Evolutionary conservation across 1,284 basidiomycete genomes (phyloP).

Genomic region (Puccinia polysora): DNA sequence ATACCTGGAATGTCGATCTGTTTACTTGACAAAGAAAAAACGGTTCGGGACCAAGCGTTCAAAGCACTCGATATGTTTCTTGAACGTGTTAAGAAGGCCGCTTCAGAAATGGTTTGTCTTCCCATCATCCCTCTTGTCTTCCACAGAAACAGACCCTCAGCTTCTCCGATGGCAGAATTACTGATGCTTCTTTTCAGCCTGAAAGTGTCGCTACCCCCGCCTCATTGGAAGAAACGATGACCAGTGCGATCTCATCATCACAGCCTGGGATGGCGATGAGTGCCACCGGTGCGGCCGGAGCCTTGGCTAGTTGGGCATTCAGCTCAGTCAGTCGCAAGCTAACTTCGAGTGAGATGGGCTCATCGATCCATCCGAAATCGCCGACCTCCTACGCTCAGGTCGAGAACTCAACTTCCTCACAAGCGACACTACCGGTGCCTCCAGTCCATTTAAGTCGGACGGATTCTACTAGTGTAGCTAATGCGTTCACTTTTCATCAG

Average conservation of each 20-base stretch:
- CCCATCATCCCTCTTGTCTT: background rate
- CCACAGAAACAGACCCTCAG: background rate
- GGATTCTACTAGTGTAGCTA: background rate
- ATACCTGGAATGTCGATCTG: constrained; percentile 76
- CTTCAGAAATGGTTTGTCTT: constrained; percentile 40
- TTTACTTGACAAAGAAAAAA: constrained; percentile 86
- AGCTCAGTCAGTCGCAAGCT: constrained; percentile 62
- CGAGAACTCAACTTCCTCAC: constrained; percentile 48
- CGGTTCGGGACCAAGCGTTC: constrained; percentile 86
- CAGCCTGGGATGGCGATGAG: constrained; percentile 67
- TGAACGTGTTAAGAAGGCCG: constrained; percentile 38
- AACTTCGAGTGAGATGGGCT: constrained; percentile 21
- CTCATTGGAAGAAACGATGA: constrained; percentile 16
- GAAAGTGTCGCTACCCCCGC: constrained; percentile 16
- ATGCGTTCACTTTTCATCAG: constrained; percentile 8
- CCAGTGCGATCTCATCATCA: constrained; percentile 44
- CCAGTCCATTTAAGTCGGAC: background rate
- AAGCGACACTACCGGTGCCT: constrained; percentile 4
- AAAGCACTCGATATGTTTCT: constrained; percentile 59
- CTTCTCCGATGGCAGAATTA: background rate
- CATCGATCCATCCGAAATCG: constrained; percentile 59
- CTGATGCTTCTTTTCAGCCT: constrained; percentile 6
- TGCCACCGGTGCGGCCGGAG: constrained; percentile 81
- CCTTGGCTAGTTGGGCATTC: constrained; percentile 88
- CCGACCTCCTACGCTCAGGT: constrained; percentile 56